Percentiles rank a stretch among this genome's conserved stretches.
Conservation (phyloP, 345 rosid species). For the Salix exigua region DNA sequence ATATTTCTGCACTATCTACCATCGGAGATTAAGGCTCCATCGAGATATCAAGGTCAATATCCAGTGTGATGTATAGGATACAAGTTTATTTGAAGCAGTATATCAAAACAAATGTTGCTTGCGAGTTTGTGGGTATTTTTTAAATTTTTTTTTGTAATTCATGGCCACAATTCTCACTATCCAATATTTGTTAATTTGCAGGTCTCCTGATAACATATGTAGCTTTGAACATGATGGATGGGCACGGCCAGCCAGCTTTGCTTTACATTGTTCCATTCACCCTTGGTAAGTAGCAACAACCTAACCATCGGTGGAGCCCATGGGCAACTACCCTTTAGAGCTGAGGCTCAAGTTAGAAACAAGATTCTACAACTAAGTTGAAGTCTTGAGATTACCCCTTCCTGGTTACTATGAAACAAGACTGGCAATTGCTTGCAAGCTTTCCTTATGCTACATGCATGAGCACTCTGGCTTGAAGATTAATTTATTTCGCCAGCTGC, state of each 20-base stretch:
- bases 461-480: neutral
- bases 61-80: neutral
- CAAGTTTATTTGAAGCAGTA: neutral
- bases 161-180: neutral
- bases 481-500: neutral
- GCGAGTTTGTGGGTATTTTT: neutral
- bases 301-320: neutral
- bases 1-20: neutral
- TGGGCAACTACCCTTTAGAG: neutral
- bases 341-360: neutral
- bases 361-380: neutral
- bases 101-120: neutral
- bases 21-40: neutral
- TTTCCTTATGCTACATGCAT: neutral
- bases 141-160: neutral
- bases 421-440: neutral
- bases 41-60: neutral
- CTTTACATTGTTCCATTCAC: slow-evolving; percentile 37
- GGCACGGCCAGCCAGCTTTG: slow-evolving; percentile 35
- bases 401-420: neutral
- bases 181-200: slow-evolving; percentile 2
- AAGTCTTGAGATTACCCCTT: neutral
- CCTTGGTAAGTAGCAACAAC: slow-evolving; percentile 19
- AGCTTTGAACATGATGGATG: slow-evolving; percentile 40
- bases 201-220: slow-evolving; percentile 31